Evolutionary conservation across 1,139 yeast species (phyloP).

Genomic region (Zygosaccharomyces pseudobailii): DNA sequence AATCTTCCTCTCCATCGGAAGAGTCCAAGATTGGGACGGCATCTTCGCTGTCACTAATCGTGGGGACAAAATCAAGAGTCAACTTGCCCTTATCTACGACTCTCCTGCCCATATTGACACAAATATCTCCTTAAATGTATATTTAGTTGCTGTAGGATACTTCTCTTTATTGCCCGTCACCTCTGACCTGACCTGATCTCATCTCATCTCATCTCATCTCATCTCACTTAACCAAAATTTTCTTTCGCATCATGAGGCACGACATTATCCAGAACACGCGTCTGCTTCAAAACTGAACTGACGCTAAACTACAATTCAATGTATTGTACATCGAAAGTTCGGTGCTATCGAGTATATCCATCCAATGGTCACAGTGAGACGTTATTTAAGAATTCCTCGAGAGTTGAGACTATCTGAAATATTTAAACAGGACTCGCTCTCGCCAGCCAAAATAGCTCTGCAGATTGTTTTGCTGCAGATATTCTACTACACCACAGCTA

Average conservation of each 20-base stretch:
- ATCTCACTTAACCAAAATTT: constrained; percentile 6
- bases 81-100: constrained; percentile 8
- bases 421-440: constrained; percentile 36
- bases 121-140: no score
- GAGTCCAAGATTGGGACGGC: constrained; percentile 55
- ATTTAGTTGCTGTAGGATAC: neutral
- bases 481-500: constrained; percentile 62
- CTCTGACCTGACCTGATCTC: constrained; percentile 16
- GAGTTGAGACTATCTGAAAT: constrained; percentile 31
- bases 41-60: constrained; percentile 71
- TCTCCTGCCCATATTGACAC: neutral
- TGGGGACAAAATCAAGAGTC: constrained; percentile 49
- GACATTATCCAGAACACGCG: constrained; percentile 1
- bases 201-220: constrained; percentile 23
- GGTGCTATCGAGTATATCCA: neutral
- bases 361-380: constrained; percentile 25
- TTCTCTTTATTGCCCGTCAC: neutral
- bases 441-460: constrained; percentile 41
- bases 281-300: neutral
- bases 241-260: constrained; percentile 1
- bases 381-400: constrained; percentile 30
- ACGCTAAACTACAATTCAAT: neutral
- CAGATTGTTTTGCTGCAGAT: constrained; percentile 63
- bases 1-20: constrained; percentile 41
- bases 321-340: no score